These are phyloP conservation scores for Ophiocordyceps polyrhachis-furcata DNA, from an alignment of 2,329 filamentous ascomycete genomes.

Conservation along the genomic window DNA sequence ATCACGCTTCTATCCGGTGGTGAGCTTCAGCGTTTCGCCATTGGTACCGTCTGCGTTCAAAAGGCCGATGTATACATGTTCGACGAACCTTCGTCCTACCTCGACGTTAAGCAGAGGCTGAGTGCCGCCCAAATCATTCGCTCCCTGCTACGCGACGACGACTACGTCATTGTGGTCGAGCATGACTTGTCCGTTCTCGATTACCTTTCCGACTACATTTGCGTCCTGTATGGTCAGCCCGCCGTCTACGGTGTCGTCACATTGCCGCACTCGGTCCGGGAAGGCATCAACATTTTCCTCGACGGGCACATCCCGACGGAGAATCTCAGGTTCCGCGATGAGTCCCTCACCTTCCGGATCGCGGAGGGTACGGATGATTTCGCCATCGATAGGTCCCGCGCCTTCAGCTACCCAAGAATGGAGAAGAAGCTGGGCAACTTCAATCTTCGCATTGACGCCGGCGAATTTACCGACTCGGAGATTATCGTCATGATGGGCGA, in stretches of 20 bases:
- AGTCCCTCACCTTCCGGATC: constrained; percentile 89
- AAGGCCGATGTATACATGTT: constrained; percentile 99
- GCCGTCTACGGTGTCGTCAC: constrained; percentile 97
- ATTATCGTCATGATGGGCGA: constrained; percentile 99
- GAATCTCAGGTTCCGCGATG: constrained; percentile 94
- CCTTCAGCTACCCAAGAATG: constrained; percentile 78
- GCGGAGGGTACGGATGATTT: constrained; percentile 81
- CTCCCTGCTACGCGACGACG: constrained; percentile 67
- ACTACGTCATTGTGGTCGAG: constrained; percentile 97
- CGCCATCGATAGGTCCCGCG: constrained; percentile 63
- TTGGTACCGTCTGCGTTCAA: constrained; percentile 88
- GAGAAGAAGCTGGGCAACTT: constrained; percentile 84
- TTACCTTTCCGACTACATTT: constrained; percentile 97
- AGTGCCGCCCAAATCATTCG: constrained; percentile 84
- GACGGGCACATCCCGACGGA: constrained; percentile 97
- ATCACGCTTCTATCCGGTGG: constrained; percentile 83
- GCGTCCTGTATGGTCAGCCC: constrained; percentile 87
- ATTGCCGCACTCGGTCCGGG: constrained; percentile 82
- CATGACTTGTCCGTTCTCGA: constrained; percentile 97
- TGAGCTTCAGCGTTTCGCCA: constrained; percentile 95
- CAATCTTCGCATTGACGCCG: constrained; percentile 61
- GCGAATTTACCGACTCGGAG: constrained; percentile 91
- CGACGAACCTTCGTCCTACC: constrained; percentile 94
- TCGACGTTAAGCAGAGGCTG: constrained; percentile 98
- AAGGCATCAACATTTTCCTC: constrained; percentile 98